These are phyloP conservation scores for Saccharomycopsis microspora DNA, from an alignment of 805 yeast genomes.

Conservation along the genomic window DNA sequence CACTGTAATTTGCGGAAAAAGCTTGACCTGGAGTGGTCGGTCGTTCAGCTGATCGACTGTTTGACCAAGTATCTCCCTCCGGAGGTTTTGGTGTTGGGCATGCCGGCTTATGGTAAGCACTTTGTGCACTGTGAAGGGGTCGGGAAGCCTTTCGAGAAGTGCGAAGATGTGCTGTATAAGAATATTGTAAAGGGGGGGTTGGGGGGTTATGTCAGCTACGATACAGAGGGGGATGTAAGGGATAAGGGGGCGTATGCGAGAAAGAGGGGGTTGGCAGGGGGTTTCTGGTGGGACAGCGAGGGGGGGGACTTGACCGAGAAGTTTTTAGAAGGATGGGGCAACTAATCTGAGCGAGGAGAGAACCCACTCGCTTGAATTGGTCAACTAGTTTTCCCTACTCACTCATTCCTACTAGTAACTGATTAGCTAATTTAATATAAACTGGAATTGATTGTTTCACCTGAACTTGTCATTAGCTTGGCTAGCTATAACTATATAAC, in stretches of 20 bases:
- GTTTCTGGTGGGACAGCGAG: slow-evolving; percentile 77
- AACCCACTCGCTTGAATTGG: too few relatives aligned
- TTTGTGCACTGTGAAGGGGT: slow-evolving; percentile 32
- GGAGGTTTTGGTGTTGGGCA: slow-evolving; percentile 58
- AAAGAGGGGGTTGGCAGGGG: slow-evolving; percentile 54
- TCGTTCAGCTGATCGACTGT: slow-evolving; percentile 34
- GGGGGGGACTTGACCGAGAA: too few relatives aligned
- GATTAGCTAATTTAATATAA: too few relatives aligned
- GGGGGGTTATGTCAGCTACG: slow-evolving; percentile 43
- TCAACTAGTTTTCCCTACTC: too few relatives aligned
- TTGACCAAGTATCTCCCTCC: slow-evolving; percentile 32
- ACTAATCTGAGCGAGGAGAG: too few relatives aligned
- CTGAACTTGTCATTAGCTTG: too few relatives aligned
- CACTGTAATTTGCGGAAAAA: slow-evolving; percentile 56
- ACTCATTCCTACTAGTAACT: too few relatives aligned
- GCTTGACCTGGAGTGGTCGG: slow-evolving; percentile 31
- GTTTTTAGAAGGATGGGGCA: too few relatives aligned
- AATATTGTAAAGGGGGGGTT: slow-evolving; percentile 36
- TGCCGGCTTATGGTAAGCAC: slow-evolving; percentile 76
- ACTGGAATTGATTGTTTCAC: too few relatives aligned
- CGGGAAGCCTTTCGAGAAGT: slow-evolving; percentile 33
- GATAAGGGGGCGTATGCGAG: slow-evolving; percentile 51
- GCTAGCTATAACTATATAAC: too few relatives aligned
- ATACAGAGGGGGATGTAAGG: slow-evolving; percentile 40
- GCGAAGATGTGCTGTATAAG: slow-evolving; percentile 43